Base-by-base conservation (phyloP, 2,329 filamentous ascomycete species). In the Fusarium brachygibbosum region DNA sequence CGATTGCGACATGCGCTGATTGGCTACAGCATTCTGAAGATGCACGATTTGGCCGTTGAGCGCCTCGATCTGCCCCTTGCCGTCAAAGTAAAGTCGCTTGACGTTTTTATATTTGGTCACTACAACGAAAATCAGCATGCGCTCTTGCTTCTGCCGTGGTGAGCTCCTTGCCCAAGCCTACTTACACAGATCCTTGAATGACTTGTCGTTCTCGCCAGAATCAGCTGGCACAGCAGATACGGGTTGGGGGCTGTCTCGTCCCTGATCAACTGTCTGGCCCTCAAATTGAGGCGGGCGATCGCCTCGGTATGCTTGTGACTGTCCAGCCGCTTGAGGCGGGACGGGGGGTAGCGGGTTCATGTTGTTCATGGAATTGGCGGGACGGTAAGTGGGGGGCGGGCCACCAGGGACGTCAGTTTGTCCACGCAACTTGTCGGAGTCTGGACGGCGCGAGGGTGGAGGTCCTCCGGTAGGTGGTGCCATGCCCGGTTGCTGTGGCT, bases 51-150 rank as follows among this genome's bases (percentile, higher is more conserved):
- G 94, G 19, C 90, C 86, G 70, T 91, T 92, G 74, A 97, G 91
- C 74, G 92, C 89, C 75, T 98, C 94, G 55, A 98, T 95, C 80
- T 98, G 94, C 17, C 90, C 87, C 77, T 97, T 96, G 76, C 95
- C 94, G 69, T 98, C 96, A 79, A 98, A 98, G 78, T 98, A 99
- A 74, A 98, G 92, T 58, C 94, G 90, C 83, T 99, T 99, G 60
- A 99, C 95, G 77, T 98, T 97, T 79, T 97, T 97, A 79, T 99
- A 99, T 82, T 99, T 99, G 71, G 89, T 89, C 76, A 96, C 94
- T 97, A 69, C 53, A 76, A 23, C 81, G 9, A 29, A 44, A 6
- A 66, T 71, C 29, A 68, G 58, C 49, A 54, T 48, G 42, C 41
- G 34, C n/a, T 54, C 16, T 25, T 44, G 11, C 14, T 48, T 46